Conservation (phyloP, 2,329 filamentous ascomycete species). For the Dactylonectria macrodidyma region DNA sequence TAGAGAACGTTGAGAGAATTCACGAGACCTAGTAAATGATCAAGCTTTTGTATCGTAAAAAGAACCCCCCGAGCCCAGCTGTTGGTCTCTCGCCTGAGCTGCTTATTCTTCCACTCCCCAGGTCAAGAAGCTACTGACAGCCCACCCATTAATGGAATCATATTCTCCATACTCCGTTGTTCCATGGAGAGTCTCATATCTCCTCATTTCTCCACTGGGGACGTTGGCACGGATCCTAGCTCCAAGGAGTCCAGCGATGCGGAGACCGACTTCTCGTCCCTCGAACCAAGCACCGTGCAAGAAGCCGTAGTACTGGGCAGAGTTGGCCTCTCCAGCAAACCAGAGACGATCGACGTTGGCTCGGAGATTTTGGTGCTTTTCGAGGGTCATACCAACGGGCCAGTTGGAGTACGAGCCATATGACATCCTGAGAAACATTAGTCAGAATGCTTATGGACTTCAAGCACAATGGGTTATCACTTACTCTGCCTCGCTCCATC, state of each 20-base stretch:
- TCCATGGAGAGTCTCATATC: conserved; percentile 52
- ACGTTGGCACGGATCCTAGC: conserved; percentile 35
- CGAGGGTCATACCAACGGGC: conserved; percentile 74
- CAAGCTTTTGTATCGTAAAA: no score
- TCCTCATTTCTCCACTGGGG: conserved; percentile 39
- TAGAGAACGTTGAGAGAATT: no score
- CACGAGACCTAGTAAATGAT: no score
- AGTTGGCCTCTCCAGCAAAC: conserved; percentile 77
- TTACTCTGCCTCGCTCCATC: conserved; percentile 46
- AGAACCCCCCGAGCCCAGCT: no score
- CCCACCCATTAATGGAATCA: conserved; percentile 24
- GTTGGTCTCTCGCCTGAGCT: neutral
- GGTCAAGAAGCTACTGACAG: conserved; percentile 3
- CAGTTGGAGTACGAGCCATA: conserved; percentile 79
- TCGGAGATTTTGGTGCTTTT: conserved; percentile 77
- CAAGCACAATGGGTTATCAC: neutral
- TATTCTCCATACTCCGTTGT: conserved; percentile 41
- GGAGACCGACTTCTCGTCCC: conserved; percentile 64
- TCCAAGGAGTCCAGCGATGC: conserved; percentile 53
- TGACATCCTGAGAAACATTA: conserved; percentile 53
- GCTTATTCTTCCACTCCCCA: conserved; percentile 1
- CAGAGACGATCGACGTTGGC: conserved; percentile 73
- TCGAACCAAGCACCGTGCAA: conserved; percentile 75
- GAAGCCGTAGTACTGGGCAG: conserved; percentile 75
- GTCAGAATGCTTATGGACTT: conserved; percentile 4